Percentiles rank a stretch among this genome's conserved stretches.
Evolutionary conservation across 371 early-diverging fungal species (phyloP).

Genomic region (Rhizopus sp.): DNA sequence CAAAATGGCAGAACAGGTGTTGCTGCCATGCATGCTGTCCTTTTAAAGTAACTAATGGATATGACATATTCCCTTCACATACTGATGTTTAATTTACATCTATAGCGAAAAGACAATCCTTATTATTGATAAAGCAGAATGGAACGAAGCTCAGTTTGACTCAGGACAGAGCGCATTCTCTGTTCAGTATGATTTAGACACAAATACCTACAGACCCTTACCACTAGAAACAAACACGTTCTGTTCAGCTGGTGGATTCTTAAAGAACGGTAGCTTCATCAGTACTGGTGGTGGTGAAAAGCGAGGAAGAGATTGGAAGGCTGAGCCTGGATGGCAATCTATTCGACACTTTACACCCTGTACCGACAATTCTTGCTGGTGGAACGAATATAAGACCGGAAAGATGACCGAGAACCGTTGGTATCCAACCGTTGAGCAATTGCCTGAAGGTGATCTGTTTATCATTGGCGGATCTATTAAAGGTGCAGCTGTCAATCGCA

Average conservation of each 20-base stretch:
- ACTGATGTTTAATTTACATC: neutral
- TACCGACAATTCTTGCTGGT: slow-evolving; percentile 43
- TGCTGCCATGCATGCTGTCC: slow-evolving; percentile 48
- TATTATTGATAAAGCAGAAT: slow-evolving; percentile 53
- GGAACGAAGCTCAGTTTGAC: slow-evolving; percentile 51
- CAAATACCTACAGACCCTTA: slow-evolving; percentile 45
- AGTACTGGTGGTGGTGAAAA: slow-evolving; percentile 61
- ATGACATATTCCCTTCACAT: neutral
- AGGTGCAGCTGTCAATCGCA: slow-evolving; percentile 52
- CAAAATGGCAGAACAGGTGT: slow-evolving; percentile 48
- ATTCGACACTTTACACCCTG: slow-evolving; percentile 57
- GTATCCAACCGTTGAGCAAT: slow-evolving; percentile 62
- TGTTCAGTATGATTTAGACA: slow-evolving; percentile 52
- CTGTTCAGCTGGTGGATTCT: slow-evolving; percentile 64
- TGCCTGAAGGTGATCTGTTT: slow-evolving; percentile 58
- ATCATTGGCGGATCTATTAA: slow-evolving; percentile 59
- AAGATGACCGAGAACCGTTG: slow-evolving; percentile 53
- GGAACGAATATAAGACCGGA: slow-evolving; percentile 40
- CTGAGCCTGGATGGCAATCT: slow-evolving; percentile 54
- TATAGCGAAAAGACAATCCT: slow-evolving; percentile 44
- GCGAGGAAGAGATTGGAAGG: slow-evolving; percentile 41
- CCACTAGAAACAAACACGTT: slow-evolving; percentile 62
- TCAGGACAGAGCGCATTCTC: slow-evolving; percentile 55
- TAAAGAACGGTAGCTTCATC: slow-evolving; percentile 60
- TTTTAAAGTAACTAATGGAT: slow-evolving; percentile 37